These are phyloP conservation scores for Aspergillus nomiae DNA, from an alignment of 2,329 filamentous ascomycete genomes.

Conservation along the genomic window DNA sequence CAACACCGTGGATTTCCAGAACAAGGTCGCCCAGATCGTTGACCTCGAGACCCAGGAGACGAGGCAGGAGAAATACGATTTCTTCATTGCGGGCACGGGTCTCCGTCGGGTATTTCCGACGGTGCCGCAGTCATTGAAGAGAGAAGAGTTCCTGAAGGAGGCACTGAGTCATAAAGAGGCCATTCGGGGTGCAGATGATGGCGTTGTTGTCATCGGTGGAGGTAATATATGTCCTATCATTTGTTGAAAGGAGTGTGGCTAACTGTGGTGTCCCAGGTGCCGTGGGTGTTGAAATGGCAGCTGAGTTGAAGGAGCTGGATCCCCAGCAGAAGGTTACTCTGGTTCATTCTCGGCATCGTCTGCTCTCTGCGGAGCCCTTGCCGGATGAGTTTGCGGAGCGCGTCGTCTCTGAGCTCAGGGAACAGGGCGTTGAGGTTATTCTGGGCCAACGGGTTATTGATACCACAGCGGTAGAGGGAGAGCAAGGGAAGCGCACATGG, in stretches of 20 bases:
- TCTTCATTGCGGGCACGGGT: slow-evolving; percentile 72
- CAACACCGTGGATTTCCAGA: slow-evolving; percentile 58
- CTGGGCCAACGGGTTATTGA: slow-evolving; percentile 30
- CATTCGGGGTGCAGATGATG: slow-evolving; percentile 51
- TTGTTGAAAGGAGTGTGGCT: background rate
- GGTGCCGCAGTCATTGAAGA: slow-evolving; percentile 63
- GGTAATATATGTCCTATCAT: slow-evolving; percentile 36
- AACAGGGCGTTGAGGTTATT: slow-evolving; percentile 58
- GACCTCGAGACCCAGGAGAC: slow-evolving; percentile 50
- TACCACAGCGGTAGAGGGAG: slow-evolving; percentile 22
- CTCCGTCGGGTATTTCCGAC: slow-evolving; percentile 71
- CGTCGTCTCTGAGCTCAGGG: slow-evolving; percentile 59
- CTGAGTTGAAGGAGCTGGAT: slow-evolving; percentile 70
- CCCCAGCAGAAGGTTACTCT: slow-evolving; percentile 70
- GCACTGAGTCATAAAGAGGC: slow-evolving; percentile 20
- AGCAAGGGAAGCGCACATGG: slow-evolving; percentile 21
- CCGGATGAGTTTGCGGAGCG: slow-evolving; percentile 67
- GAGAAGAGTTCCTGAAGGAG: slow-evolving; percentile 30
- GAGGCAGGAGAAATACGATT: slow-evolving; percentile 62
- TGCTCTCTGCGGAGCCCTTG: slow-evolving; percentile 73
- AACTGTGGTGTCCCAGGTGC: slow-evolving; percentile 52
- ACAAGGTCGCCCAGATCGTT: slow-evolving; percentile 61
- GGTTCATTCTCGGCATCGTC: slow-evolving; percentile 69
- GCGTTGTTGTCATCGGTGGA: slow-evolving; percentile 71
- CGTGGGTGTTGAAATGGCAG: slow-evolving; percentile 80